Base-by-base conservation (phyloP, 1,284 basidiomycete species). In the Pascua sp. region DNA sequence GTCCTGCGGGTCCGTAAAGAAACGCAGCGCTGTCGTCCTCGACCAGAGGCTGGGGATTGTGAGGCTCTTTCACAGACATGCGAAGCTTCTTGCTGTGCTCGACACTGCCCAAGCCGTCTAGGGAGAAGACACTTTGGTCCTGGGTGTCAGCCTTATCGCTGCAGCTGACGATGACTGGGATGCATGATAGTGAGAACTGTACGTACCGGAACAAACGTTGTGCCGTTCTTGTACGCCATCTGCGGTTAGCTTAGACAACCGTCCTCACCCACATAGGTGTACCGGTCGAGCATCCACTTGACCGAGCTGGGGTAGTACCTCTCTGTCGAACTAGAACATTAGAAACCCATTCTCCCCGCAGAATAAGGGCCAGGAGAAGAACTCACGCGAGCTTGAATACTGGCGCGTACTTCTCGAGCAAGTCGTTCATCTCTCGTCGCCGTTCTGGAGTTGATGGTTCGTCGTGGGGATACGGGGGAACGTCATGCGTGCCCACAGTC, bases 251-350 rank as follows among this genome's bases (percentile, higher is more conserved):
- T 11, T n/a, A 36, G 36, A 48, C 9, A 32, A 4, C 24, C 3
- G 24, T 32, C 4, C 24, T 32, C 24, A 32, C 24, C 7, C 24
- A 32, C 24, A 54, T 61, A 68, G 40, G 50, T 61, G 47, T 70
- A 76, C 42, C 69, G 68, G 11, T 68, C 63, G 15, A 76, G 51
- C 74, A 76, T 75, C 55, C 68, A 76, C 36, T 73, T 63, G 39
- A 76, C 66, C 11, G 71, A 69, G 42, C 66, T 67, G 10, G 74
- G 74, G 44, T 64, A 76, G 60, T 64, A 76, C n/a, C 53, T 57
- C 51, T 76, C 74, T 1, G 62, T 56, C 8, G 53, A 60, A 1
- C 72, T 72, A 54, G 3, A 43, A 56, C 53, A 12, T 45, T 38
- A 36, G 37, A 18, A 8, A 9, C 3, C n/a, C 17, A 9, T 11